Percentiles rank a stretch among this genome's conserved stretches.
phyloP scores from a whole-genome alignment of 805 yeast genomes.

The Candida patagonica region DNA sequence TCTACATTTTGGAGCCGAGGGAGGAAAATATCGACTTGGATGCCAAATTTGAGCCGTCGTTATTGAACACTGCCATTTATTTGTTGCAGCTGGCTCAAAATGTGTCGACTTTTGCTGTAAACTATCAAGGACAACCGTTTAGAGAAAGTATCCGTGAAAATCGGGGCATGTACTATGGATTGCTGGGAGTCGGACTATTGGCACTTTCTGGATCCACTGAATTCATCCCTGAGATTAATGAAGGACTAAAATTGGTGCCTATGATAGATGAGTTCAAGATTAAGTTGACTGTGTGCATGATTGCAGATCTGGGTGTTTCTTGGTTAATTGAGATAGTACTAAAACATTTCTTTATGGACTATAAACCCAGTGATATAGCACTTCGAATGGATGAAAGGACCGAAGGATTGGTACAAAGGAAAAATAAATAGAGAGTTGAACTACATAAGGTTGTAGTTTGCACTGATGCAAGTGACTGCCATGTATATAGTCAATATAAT shows the following conservation, averaged over 20 bases:
- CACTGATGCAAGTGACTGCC: too few relatives aligned
- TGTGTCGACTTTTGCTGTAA: slow-evolving; percentile 94
- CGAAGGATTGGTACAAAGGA: slow-evolving; percentile 15
- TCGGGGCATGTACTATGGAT: slow-evolving; percentile 94
- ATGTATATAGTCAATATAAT: too few relatives aligned
- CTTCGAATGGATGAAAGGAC: slow-evolving; percentile 25
- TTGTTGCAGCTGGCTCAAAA: slow-evolving; percentile 91
- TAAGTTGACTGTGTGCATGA: slow-evolving; percentile 63
- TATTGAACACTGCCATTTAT: slow-evolving; percentile 93
- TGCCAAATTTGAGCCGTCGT: slow-evolving; percentile 77
- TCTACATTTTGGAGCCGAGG: slow-evolving; percentile 84
- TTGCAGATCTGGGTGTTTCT: slow-evolving; percentile 66
- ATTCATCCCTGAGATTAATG: slow-evolving; percentile 87
- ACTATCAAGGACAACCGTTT: slow-evolving; percentile 95
- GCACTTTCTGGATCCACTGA: slow-evolving; percentile 92
- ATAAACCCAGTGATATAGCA: slow-evolving; percentile 88
- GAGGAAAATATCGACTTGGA: slow-evolving; percentile 85
- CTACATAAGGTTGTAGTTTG: too few relatives aligned
- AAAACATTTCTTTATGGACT: slow-evolving; percentile 78
- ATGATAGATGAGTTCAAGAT: slow-evolving; percentile 67
- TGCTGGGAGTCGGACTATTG: slow-evolving; percentile 80
- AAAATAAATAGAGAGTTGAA: slow-evolving; percentile 15
- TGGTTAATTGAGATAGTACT: slow-evolving; percentile 73
- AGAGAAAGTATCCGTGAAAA: slow-evolving; percentile 84
- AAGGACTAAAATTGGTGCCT: slow-evolving; percentile 83